Base-by-base conservation (phyloP, 2,329 filamentous ascomycete species). In the Orbilia brochopaga region DNA sequence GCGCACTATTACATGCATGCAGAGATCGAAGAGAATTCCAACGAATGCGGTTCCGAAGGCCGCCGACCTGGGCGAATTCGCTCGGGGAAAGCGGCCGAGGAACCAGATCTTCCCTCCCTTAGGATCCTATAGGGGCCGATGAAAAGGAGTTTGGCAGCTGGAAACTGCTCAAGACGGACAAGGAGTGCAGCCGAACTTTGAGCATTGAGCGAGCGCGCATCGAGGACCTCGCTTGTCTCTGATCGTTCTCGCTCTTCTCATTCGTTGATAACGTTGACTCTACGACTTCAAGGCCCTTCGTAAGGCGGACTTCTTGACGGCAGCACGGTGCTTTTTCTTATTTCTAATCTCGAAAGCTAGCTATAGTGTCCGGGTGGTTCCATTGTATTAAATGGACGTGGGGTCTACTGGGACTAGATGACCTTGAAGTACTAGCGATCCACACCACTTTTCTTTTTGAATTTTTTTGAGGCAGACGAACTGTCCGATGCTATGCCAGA, bases 1-100 rank as follows among this genome's bases (percentile, higher is more conserved):
- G 19, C 44, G 44, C 44, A 48, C 44, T n/a, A n/a, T n/a, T n/a
- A n/a, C n/a, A 42, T 42, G 37, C 37, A 32, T 42, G 37, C 37
- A 21, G 19, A 5, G 19, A 48, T 32, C 8, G 27, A 32, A 32
- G 27, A 32, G 44, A 21, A 48, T 15, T 42, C 19, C 21, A 5
- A 48, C 44, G 44, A 48, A 48, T 19, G 19, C 44, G 44, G 44
- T 21, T 48, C n/a, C 19, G 19, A 10, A 10, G 6, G 15, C 44
- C 11, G 32, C 37, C 37, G n/a, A 42, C 27, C 27, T 32, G 27
- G n/a, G n/a, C n/a, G n/a, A 42, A 17, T 42, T 13, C 37, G 15
- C 37, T 17, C 37, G 37, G 37, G 37, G 37, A 13, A 42, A 42
- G 37, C 37, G 37, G n/a, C 37, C 37, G 37, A 42, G 11, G 37